Conservation (phyloP, 2,329 filamentous ascomycete species). For the Colletotrichum liaoningense region DNA sequence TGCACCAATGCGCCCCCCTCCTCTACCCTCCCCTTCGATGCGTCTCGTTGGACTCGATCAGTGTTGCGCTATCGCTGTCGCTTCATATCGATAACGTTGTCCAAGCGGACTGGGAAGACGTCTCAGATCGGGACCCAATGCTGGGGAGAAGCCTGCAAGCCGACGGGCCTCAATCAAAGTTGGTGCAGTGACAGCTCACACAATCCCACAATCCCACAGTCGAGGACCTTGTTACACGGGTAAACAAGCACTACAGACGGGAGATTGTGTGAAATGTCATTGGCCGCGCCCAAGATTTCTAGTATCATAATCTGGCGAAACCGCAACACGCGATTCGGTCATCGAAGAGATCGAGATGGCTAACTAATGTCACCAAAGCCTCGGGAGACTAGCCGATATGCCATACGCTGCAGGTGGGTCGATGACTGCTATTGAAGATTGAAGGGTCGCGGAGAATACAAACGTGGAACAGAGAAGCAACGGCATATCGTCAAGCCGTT, state of each 20-base stretch:
- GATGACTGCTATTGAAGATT: neutral
- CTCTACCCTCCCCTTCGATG: slow-evolving; percentile 7
- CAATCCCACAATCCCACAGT: slow-evolving; percentile 2
- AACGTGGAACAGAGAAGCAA: neutral
- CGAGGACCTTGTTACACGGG: neutral
- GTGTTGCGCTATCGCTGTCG: neutral
- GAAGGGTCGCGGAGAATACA: neutral
- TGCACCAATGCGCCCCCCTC: slow-evolving; percentile 9
- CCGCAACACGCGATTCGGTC: slow-evolving; percentile 7
- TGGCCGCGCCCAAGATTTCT: slow-evolving; percentile 7
- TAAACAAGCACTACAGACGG: neutral
- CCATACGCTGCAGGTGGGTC: neutral
- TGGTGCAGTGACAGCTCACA: slow-evolving; percentile 24
- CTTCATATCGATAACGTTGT: slow-evolving; percentile 26
- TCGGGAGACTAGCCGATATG: neutral
- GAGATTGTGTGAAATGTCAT: slow-evolving; percentile 1
- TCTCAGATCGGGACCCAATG: slow-evolving; percentile 25
- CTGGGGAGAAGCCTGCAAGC: slow-evolving; percentile 24
- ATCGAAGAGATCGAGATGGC: slow-evolving; percentile 25
- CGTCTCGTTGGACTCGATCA: slow-evolving; percentile 24
- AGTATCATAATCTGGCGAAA: slow-evolving; percentile 10
- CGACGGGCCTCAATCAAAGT: neutral
- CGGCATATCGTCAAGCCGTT: neutral
- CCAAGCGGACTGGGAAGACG: slow-evolving; percentile 16
- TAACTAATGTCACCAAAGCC: neutral